A percentile compares a stretch with the other conserved stretches of the same genome.
Conservation (phyloP, 148 eudicot species). For the Drosera capensis region DNA sequence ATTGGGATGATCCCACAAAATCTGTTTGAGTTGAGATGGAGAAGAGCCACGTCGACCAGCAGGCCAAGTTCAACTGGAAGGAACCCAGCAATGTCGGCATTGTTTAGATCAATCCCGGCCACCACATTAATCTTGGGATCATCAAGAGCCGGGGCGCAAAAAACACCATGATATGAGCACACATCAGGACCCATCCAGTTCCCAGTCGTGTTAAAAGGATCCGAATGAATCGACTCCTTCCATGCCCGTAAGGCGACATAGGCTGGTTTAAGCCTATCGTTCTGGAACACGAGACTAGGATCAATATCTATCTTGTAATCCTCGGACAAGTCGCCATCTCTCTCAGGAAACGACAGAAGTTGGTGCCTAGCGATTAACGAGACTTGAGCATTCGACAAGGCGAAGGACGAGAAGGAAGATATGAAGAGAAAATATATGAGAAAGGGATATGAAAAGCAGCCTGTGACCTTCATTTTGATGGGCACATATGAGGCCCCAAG, state of each 20-base stretch:
- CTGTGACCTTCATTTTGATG: constrained; percentile 10
- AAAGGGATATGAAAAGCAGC: constrained; percentile 16
- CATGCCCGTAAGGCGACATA: constrained; percentile 54
- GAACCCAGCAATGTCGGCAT: constrained; percentile 54
- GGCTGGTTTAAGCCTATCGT: constrained; percentile 41
- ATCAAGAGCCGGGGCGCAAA: constrained; percentile 47
- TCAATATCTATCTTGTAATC: constrained; percentile 6
- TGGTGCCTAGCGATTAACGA: constrained; percentile 23
- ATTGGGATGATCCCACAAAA: constrained; percentile 61
- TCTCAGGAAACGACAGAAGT: constrained; percentile 14
- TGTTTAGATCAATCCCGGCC: constrained; percentile 60
- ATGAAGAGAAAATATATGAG: constrained; percentile 12
- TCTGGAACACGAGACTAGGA: constrained; percentile 15
- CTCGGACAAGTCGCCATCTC: constrained; percentile 13
- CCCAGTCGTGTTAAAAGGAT: constrained; percentile 23
- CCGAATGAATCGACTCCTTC: constrained; percentile 51
- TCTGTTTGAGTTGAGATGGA: constrained; percentile 62
- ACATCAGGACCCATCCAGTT: constrained; percentile 66
- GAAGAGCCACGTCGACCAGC: constrained; percentile 34
- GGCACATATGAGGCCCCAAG: constrained; percentile 8
- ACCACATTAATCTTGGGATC: constrained; percentile 34
- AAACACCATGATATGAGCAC: constrained; percentile 46
- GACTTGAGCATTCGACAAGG: constrained; percentile 18
- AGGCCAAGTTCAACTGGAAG: constrained; percentile 49
- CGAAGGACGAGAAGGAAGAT: constrained; percentile 6